Percentiles rank a stretch among this genome's conserved stretches.
Evolutionary conservation across 1,139 yeast genomes (phyloP).

Genomic region (Kurtzmaniella quercitrusa): DNA sequence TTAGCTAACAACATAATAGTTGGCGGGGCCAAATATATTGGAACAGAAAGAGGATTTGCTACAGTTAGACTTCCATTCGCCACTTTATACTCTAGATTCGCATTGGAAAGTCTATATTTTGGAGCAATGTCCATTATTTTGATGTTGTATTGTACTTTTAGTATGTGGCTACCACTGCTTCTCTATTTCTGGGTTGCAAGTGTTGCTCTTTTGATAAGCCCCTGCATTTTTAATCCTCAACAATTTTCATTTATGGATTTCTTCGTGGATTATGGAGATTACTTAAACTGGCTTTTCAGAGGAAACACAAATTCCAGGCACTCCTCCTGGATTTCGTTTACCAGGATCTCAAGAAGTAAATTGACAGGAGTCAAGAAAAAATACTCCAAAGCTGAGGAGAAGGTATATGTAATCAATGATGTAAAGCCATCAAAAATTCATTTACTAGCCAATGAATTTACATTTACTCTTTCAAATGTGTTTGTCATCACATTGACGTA

Average conservation of each 20-base stretch:
- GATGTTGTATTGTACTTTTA: constrained; percentile 38
- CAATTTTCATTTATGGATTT: constrained; percentile 48
- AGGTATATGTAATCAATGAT: constrained; percentile 24
- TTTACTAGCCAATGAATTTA: constrained; percentile 26
- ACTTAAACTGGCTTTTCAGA: constrained; percentile 39
- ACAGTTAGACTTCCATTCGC: constrained; percentile 44
- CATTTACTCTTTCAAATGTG: constrained; percentile 25
- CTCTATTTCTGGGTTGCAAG: constrained; percentile 49
- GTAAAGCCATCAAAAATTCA: constrained; percentile 38
- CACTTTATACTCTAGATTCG: constrained; percentile 42
- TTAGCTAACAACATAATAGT: constrained; percentile 43
- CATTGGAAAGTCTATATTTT: constrained; percentile 42
- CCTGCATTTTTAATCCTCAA: constrained; percentile 49
- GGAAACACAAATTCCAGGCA: constrained; percentile 32
- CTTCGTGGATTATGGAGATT: constrained; percentile 42
- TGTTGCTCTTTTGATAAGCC: constrained; percentile 41
- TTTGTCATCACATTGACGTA: constrained; percentile 34
- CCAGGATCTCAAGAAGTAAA: constrained; percentile 33
- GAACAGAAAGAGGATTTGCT: constrained; percentile 55
- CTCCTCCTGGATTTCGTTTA: constrained; percentile 40
- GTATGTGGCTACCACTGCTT: constrained; percentile 46
- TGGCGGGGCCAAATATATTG: constrained; percentile 53
- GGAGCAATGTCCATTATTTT: constrained; percentile 36
- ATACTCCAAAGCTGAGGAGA: constrained; percentile 16
- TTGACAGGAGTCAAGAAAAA: constrained; percentile 39